phyloP scores from a whole-genome alignment of 2,329 filamentous ascomycete species.

The Graphilbum sp. region DNA sequence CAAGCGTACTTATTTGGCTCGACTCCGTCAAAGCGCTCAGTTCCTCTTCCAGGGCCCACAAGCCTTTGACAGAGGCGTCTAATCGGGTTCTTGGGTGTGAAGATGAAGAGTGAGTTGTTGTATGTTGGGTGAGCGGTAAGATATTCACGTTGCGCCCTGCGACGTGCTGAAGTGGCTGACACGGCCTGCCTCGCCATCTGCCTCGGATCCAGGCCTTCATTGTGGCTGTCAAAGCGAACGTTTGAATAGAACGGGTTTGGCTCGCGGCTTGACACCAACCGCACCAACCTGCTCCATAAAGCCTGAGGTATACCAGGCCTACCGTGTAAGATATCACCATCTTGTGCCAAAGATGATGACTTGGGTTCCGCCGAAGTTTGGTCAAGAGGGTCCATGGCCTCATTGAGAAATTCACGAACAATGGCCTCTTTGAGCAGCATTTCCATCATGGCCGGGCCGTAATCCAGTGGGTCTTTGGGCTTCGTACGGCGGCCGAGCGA shows the following conservation, averaged over 20 bases:
- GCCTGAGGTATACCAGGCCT: background rate
- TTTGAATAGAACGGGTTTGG: constrained; percentile 92
- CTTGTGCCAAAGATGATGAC: no score
- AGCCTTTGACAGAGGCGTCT: constrained; percentile 73
- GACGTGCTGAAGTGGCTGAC: constrained; percentile 63
- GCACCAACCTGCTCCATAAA: background rate
- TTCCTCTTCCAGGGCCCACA: constrained; percentile 79
- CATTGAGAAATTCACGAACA: constrained; percentile 85
- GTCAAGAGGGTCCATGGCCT: constrained; percentile 34
- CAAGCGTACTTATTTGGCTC: constrained; percentile 79
- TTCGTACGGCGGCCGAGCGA: constrained; percentile 41
- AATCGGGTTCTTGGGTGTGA: constrained; percentile 60
- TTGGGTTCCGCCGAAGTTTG: constrained; percentile 9
- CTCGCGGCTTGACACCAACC: constrained; percentile 45
- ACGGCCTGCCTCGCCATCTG: constrained; percentile 86
- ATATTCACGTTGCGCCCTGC: constrained; percentile 81
- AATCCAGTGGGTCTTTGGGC: constrained; percentile 71
- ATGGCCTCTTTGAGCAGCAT: constrained; percentile 96
- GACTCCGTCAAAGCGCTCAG: constrained; percentile 74
- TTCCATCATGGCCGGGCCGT: constrained; percentile 80
- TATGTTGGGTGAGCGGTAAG: constrained; percentile 74
- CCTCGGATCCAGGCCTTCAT: constrained; percentile 67
- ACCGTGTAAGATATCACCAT: no score
- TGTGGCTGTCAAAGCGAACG: constrained; percentile 48
- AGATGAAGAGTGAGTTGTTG: constrained; percentile 83